Percentiles rank a stretch among this genome's conserved stretches.
These are phyloP conservation scores for Didymella glomerata DNA, from an alignment of 2,329 filamentous ascomycete genomes.

Conservation along the genomic window DNA sequence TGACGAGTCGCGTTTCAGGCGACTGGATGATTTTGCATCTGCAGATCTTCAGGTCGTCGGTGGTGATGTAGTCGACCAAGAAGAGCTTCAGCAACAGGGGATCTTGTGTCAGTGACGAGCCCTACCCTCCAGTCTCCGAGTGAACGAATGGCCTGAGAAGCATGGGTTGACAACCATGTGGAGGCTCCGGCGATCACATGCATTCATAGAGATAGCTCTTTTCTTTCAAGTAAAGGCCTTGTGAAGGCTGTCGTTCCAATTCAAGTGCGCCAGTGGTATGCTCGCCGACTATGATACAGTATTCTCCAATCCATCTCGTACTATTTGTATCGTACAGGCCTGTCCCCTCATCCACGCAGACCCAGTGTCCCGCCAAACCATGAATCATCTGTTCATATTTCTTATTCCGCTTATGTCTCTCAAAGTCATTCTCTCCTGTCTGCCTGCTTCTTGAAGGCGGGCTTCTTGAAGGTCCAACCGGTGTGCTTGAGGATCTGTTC, in stretches of 20 bases:
- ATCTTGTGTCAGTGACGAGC: no score
- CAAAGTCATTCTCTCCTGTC: not conserved
- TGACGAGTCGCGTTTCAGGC: no score
- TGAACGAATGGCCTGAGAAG: no score
- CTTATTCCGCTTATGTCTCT: not conserved
- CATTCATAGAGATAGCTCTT: not conserved
- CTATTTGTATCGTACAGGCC: constrained; percentile 17
- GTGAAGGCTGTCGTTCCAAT: not conserved
- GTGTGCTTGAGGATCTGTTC: constrained; percentile 41
- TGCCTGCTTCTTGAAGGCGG: not conserved
- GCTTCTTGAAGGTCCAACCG: constrained; percentile 34
- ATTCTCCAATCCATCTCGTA: constrained; percentile 6
- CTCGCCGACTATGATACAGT: constrained; percentile 35
- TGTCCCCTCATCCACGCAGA: not conserved
- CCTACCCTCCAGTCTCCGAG: no score
- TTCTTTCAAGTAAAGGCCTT: not conserved
- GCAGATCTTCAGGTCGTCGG: no score
- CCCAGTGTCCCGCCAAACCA: not conserved
- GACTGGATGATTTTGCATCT: no score
- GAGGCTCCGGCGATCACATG: not conserved
- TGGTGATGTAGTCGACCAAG: no score
- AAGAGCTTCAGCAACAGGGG: no score
- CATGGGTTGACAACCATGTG: no score
- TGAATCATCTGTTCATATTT: not conserved
- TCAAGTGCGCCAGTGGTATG: constrained; percentile 30